Evolutionary conservation across 371 early-diverging fungal species (phyloP).

Genomic region (Coemansia linderi): DNA sequence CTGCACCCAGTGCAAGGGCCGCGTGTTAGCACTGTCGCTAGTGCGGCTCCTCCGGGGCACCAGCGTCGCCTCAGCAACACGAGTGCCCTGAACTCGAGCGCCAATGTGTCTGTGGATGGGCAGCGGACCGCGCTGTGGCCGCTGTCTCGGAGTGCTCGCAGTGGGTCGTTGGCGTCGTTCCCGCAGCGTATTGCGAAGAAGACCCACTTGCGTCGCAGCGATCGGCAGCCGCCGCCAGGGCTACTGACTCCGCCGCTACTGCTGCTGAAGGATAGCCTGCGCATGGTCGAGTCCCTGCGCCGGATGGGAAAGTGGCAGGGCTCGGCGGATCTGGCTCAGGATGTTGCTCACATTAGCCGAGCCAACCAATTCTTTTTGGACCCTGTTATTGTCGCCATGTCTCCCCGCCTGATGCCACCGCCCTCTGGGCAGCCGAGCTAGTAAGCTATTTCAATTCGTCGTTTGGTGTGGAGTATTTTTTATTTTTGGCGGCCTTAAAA

Average conservation of each 20-base stretch:
- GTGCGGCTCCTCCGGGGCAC: background rate
- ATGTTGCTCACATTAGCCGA: constrained; percentile 5
- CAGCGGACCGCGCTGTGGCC: constrained; percentile 7
- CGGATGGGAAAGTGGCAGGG: constrained; percentile 49
- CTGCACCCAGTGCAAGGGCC: constrained; percentile 2
- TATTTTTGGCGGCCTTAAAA: background rate
- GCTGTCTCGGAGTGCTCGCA: constrained; percentile 12
- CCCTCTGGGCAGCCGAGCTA: constrained; percentile 16
- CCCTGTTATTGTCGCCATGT: constrained; percentile 32
- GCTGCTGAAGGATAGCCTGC: constrained; percentile 25
- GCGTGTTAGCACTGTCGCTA: background rate
- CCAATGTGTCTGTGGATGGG: background rate
- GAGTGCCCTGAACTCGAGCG: background rate
- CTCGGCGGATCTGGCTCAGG: constrained; percentile 9
- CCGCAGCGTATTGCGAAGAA: constrained; percentile 43
- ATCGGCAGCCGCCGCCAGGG: constrained; percentile 4
- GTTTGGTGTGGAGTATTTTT: background rate
- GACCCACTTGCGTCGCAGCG: constrained; percentile 30
- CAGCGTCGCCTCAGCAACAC: constrained; percentile 18
- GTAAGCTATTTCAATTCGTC: background rate
- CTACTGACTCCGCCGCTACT: background rate
- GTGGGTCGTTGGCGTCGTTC: constrained; percentile 16
- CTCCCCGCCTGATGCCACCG: constrained; percentile 33
- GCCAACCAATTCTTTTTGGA: constrained; percentile 29
- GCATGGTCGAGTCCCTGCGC: constrained; percentile 46